A percentile compares a stretch with the other conserved stretches of the same genome.
phyloP scores from a whole-genome alignment of 140 eudicot genomes.

The Cichorium intybus region DNA sequence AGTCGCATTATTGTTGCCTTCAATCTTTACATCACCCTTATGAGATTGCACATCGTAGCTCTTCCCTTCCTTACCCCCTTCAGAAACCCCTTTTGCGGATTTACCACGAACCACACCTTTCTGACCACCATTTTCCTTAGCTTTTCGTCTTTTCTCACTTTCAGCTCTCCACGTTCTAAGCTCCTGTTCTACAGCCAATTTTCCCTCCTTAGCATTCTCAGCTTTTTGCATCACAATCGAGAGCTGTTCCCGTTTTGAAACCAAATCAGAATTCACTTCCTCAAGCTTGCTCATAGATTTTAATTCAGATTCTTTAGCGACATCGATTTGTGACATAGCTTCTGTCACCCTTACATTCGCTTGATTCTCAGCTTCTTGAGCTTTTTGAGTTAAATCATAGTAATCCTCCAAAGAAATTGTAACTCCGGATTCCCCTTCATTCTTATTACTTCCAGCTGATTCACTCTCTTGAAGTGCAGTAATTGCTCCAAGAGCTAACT shows the following conservation, averaged over 20 bases:
- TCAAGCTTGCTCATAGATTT: slow-evolving; percentile 50
- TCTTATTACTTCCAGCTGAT: slow-evolving; percentile 29
- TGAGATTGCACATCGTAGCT: slow-evolving; percentile 9
- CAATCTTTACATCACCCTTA: slow-evolving; percentile 20
- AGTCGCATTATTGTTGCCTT: slow-evolving; percentile 32
- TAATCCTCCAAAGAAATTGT: slow-evolving; percentile 72
- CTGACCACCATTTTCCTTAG: slow-evolving; percentile 25
- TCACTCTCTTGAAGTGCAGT: slow-evolving; percentile 74
- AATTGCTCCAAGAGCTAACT: slow-evolving; percentile 64
- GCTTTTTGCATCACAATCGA: slow-evolving; percentile 49
- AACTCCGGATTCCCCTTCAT: slow-evolving; percentile 42
- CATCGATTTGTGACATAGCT: slow-evolving; percentile 55
- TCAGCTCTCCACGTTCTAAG: slow-evolving; percentile 59
- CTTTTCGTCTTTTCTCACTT: slow-evolving; percentile 46
- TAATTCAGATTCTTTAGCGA: slow-evolving; percentile 62
- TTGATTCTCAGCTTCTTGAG: slow-evolving; percentile 69
- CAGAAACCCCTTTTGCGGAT: slow-evolving; percentile 31
- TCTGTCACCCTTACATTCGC: slow-evolving; percentile 49
- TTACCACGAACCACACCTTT: not conserved
- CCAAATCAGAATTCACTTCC: slow-evolving; percentile 47
- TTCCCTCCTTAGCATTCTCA: slow-evolving; percentile 66
- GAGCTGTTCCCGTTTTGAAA: slow-evolving; percentile 42
- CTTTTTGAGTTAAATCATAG: slow-evolving; percentile 60
- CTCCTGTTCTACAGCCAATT: slow-evolving; percentile 53
- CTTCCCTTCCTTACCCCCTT: not conserved